These are phyloP conservation scores for Colletotrichum neosansevieriae DNA, from an alignment of 2,329 filamentous ascomycete species.

Conservation along the genomic window DNA sequence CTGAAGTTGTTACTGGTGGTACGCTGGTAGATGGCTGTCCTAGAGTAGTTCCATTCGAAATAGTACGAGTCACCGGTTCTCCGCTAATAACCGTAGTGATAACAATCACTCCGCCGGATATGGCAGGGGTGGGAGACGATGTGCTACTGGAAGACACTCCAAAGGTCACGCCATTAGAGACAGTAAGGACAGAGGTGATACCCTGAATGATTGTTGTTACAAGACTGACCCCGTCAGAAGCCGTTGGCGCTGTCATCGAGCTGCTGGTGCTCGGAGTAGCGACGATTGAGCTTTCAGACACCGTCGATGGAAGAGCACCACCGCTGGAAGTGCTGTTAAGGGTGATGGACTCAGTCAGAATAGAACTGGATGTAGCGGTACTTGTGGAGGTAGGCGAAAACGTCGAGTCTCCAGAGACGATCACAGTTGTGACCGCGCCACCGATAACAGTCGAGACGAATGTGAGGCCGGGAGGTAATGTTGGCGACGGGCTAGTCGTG, in stretches of 20 bases:
- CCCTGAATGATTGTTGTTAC: too few relatives aligned
- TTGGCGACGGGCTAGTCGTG: not conserved
- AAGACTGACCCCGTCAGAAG: too few relatives aligned
- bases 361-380: not conserved
- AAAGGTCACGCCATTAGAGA: not conserved
- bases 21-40: not conserved
- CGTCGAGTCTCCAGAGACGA: not conserved
- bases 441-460: not conserved
- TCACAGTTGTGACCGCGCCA: conserved; percentile 9
- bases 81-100: conserved; percentile 4
- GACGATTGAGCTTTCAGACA: not conserved
- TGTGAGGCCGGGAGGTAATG: not conserved
- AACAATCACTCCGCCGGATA: not conserved
- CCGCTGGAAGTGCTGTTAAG: conserved; percentile 12
- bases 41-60: not conserved
- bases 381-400: not conserved
- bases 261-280: not conserved
- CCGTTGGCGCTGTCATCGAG: not conserved
- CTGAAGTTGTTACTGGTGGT: not conserved
- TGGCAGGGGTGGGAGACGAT: not conserved
- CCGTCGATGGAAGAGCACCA: not conserved
- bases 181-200: not conserved
- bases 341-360: not conserved
- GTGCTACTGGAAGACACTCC: not conserved
- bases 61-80: not conserved